Conservation (phyloP, 202 grass and related monocot genomes). For the Tripidium arundinaceum region DNA sequence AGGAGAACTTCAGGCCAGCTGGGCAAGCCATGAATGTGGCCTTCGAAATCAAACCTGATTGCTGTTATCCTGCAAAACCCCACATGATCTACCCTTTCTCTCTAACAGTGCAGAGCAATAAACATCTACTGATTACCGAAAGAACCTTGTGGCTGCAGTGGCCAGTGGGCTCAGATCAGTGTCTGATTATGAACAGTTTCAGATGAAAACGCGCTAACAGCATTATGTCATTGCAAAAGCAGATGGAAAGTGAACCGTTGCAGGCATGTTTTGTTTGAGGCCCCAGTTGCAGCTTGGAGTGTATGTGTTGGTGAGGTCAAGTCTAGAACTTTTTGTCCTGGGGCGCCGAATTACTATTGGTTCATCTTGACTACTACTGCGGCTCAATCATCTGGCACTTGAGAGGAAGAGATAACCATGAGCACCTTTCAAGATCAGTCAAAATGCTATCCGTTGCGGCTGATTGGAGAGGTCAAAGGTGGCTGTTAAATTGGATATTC, state of each 20-base stretch:
- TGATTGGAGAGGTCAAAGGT: conserved; percentile 22
- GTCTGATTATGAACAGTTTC: conserved; percentile 13
- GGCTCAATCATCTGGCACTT: background rate
- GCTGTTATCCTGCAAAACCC: background rate
- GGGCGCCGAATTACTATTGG: background rate
- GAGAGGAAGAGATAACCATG: background rate
- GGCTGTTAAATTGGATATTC: conserved; percentile 1
- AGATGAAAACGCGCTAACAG: background rate
- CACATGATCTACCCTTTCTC: conserved; percentile 20
- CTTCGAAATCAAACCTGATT: conserved; percentile 18
- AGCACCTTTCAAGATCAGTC: background rate
- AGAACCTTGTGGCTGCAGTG: background rate
- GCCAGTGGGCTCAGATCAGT: background rate
- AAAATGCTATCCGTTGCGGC: background rate
- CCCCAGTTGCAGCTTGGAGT: background rate
- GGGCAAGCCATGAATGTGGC: conserved; percentile 11
- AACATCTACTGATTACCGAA: background rate
- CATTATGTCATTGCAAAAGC: background rate
- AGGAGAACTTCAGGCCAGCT: background rate
- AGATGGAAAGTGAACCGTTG: background rate
- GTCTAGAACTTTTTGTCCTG: background rate
- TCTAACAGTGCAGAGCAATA: conserved; percentile 17
- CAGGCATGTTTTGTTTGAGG: background rate
- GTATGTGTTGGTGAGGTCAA: background rate
- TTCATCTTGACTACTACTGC: conserved; percentile 12